Percentiles rank a stretch among this genome's conserved stretches.
Conservation (phyloP, 768 basidiomycete species). For the Lactarius evosmus region DNA sequence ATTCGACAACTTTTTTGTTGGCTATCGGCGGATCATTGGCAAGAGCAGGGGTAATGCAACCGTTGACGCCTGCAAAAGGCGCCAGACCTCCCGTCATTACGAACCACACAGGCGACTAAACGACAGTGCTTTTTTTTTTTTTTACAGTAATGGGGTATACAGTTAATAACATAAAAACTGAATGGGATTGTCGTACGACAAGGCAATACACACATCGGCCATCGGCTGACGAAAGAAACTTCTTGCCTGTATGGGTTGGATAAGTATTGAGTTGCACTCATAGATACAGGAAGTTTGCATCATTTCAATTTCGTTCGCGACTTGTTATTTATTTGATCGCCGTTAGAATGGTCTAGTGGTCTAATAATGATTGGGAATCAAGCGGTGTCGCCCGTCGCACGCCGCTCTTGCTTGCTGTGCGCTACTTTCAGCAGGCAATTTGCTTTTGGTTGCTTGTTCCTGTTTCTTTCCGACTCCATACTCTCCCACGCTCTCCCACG, state of each 20-base stretch:
- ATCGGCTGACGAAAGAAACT: not conserved
- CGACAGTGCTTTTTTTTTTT: not conserved
- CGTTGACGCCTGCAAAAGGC: not conserved
- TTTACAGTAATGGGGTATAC: not conserved
- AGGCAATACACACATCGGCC: not conserved
- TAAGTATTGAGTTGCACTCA: not conserved
- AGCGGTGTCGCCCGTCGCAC: not conserved
- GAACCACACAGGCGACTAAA: not conserved
- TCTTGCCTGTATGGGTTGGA: not conserved
- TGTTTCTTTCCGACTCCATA: not conserved
- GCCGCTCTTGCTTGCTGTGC: not conserved
- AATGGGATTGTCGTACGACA: not conserved
- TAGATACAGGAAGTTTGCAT: constrained; percentile 10
- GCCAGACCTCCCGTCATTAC: not conserved
- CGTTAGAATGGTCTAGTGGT: constrained; percentile 26
- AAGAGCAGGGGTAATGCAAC: not conserved
- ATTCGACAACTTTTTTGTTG: not conserved
- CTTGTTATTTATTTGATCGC: constrained; percentile 20
- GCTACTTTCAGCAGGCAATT: not conserved
- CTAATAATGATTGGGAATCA: constrained; percentile 23
- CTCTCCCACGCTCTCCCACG: not conserved
- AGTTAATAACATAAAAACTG: not conserved
- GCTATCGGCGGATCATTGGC: not conserved
- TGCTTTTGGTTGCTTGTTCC: not conserved
- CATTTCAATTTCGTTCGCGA: constrained; percentile 3